A percentile compares a stretch with the other conserved stretches of the same genome.
These are phyloP conservation scores for Fusarium oligoseptatum DNA, from an alignment of 2,329 filamentous ascomycete species.

Conservation along the genomic window DNA sequence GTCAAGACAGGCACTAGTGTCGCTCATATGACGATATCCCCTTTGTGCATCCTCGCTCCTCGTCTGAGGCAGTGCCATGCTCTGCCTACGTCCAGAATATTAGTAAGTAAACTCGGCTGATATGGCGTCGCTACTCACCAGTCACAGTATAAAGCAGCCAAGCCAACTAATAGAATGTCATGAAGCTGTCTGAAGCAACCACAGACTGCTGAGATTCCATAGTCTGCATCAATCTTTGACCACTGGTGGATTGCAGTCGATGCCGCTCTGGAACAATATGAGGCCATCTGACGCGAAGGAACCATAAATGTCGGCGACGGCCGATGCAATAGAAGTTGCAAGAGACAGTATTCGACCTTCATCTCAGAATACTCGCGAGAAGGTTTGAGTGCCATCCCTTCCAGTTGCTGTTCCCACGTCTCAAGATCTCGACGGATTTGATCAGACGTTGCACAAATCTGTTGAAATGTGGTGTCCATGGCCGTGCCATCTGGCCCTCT, in stretches of 20 bases:
- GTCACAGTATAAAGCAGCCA: not conserved
- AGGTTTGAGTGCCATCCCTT: not conserved
- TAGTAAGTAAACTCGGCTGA: not conserved
- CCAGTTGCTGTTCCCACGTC: not conserved
- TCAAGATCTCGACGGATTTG: not conserved
- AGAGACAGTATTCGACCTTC: not conserved
- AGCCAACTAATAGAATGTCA: not conserved
- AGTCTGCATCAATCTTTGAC: not conserved
- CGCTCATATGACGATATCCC: conserved; percentile 2
- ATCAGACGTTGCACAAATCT: not conserved
- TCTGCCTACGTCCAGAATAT: not conserved
- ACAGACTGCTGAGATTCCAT: not conserved
- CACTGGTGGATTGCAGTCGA: not conserved
- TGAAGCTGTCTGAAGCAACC: not conserved
- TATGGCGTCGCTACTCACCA: not conserved
- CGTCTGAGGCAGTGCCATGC: not conserved
- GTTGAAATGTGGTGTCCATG: not conserved
- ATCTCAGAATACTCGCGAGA: not conserved
- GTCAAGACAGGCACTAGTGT: conserved; percentile 4
- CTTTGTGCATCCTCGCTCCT: not conserved
- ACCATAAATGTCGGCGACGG: not conserved
- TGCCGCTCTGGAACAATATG: not conserved
- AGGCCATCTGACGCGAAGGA: not conserved
- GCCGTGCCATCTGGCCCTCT: not conserved
- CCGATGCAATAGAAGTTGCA: not conserved